phyloP scores from a whole-genome alignment of 2,329 filamentous ascomycete genomes.

The Aspergillus nomiae region DNA sequence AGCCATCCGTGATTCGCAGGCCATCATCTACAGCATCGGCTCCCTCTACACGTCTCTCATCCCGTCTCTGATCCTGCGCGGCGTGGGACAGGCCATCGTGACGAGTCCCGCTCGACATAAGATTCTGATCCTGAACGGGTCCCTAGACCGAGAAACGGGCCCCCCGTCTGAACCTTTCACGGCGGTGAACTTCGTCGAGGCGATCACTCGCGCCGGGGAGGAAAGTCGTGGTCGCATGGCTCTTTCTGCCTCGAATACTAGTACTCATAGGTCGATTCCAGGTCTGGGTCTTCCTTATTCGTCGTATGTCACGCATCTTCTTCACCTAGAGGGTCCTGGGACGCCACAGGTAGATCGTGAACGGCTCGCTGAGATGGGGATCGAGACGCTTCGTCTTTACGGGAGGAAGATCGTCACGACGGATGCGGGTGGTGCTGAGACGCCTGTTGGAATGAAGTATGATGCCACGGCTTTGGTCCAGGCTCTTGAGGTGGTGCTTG shows the following conservation, averaged over 20 bases:
- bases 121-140: slow-evolving; percentile 82
- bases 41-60: slow-evolving; percentile 88
- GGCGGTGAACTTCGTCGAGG: slow-evolving; percentile 78
- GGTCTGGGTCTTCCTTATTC: slow-evolving; percentile 52
- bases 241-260: slow-evolving; percentile 8
- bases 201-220: slow-evolving; percentile 73
- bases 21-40: slow-evolving; percentile 90
- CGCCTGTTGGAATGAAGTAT: slow-evolving; percentile 64
- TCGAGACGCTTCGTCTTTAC: slow-evolving; percentile 76
- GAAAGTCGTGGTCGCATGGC: slow-evolving; percentile 59
- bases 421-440: slow-evolving; percentile 45
- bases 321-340: slow-evolving; percentile 73
- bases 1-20: slow-evolving; percentile 64
- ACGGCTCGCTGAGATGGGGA: slow-evolving; percentile 65
- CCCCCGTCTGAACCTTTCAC: slow-evolving; percentile 66
- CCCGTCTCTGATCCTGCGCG: slow-evolving; percentile 76
- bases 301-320: slow-evolving; percentile 78
- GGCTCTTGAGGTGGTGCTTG: slow-evolving; percentile 76
- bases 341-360: slow-evolving; percentile 71
- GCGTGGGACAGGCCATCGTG: slow-evolving; percentile 68
- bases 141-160: slow-evolving; percentile 82
- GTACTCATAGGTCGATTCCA: slow-evolving; percentile 9
- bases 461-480: slow-evolving; percentile 74
- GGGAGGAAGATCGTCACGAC: slow-evolving; percentile 58
- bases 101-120: slow-evolving; percentile 61